Percentiles rank a stretch among this genome's conserved stretches.
Conservation (phyloP, 2,329 filamentous ascomycete genomes). For the Pseudogymnoascus sp. region DNA sequence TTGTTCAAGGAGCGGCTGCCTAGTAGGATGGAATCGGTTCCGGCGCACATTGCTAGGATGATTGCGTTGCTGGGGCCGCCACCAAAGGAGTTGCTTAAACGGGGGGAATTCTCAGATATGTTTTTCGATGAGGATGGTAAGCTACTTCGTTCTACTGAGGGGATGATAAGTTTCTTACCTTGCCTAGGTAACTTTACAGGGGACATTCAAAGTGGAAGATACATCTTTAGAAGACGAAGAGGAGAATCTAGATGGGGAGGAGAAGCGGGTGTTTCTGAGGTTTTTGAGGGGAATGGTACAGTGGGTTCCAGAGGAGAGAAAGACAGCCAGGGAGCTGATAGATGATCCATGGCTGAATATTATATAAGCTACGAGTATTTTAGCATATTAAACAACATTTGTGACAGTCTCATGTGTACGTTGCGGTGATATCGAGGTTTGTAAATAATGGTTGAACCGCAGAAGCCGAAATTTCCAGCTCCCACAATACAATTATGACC, state of each 20-base stretch:
- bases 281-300: slow-evolving; percentile 27
- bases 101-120: neutral
- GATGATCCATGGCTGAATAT: slow-evolving; percentile 27
- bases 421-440: neutral
- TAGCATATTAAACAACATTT: neutral
- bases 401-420: neutral
- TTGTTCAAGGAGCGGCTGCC: slow-evolving; percentile 10
- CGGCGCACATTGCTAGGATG: slow-evolving; percentile 34
- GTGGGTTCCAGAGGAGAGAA: slow-evolving; percentile 28
- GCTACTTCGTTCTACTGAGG: neutral
- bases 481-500: neutral
- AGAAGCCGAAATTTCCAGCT: no score
- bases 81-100: slow-evolving; percentile 24
- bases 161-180: neutral
- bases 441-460: no score
- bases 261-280: slow-evolving; percentile 25
- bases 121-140: slow-evolving; percentile 13
- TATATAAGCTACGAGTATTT: neutral
- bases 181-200: slow-evolving; percentile 10
- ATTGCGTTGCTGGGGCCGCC: slow-evolving; percentile 34
- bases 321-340: slow-evolving; percentile 26
- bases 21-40: slow-evolving; percentile 23
- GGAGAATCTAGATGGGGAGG: slow-evolving; percentile 22
- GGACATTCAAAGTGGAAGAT: slow-evolving; percentile 9
- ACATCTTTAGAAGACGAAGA: slow-evolving; percentile 13